Evolutionary conservation across 495 filamentous ascomycete genomes (phyloP).

Genomic region (Neurospora sp.): DNA sequence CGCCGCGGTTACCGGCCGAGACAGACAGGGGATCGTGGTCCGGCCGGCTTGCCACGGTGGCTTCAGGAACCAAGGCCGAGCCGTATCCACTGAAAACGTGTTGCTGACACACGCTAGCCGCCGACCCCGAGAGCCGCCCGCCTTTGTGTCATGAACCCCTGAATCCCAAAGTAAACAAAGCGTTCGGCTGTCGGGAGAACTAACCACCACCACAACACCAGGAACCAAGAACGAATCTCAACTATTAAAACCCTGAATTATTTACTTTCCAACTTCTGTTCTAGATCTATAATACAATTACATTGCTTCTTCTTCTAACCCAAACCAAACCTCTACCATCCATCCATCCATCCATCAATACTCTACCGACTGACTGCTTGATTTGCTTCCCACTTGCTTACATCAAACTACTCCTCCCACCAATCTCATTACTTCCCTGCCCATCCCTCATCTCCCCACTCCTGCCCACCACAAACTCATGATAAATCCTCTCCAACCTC

Average conservation of each 20-base stretch:
- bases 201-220: neutral
- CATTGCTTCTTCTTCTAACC: neutral
- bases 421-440: constrained; percentile 80
- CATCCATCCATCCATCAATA: neutral
- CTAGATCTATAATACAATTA: neutral
- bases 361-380: neutral
- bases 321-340: neutral
- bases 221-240: neutral
- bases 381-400: constrained; percentile 20
- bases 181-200: neutral
- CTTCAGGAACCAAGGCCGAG: neutral
- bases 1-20: neutral
- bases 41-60: neutral
- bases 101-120: neutral
- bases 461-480: constrained; percentile 81
- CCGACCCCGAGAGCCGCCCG: neutral
- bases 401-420: constrained; percentile 89
- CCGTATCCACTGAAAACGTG: neutral
- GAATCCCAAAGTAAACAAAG: neutral
- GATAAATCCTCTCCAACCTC: constrained; percentile 70
- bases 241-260: neutral
- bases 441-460: constrained; percentile 93
- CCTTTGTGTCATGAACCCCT: neutral
- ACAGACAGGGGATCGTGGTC: neutral
- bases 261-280: neutral